Percentiles rank a stretch among this genome's conserved stretches.
Evolutionary conservation across 768 basidiomycete genomes (phyloP).

Genomic region (Suillus bovinus): DNA sequence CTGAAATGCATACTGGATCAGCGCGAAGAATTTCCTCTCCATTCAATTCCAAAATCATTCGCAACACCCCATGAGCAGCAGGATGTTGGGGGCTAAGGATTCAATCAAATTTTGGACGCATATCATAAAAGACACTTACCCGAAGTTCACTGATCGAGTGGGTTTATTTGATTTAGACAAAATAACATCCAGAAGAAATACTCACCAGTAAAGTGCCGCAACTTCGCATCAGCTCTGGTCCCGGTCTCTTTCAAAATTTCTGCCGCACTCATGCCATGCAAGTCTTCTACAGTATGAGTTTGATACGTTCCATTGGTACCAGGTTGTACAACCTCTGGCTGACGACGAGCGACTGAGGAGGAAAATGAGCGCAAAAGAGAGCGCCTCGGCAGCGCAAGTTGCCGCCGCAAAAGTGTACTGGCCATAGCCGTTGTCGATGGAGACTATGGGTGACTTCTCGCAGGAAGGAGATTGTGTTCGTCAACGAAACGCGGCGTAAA

Average conservation of each 20-base stretch:
- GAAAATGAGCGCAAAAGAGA: slow-evolving; percentile 27
- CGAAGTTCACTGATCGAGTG: slow-evolving; percentile 79
- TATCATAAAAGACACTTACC: slow-evolving; percentile 41
- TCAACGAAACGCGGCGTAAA: slow-evolving; percentile 21
- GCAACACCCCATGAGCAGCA: slow-evolving; percentile 96
- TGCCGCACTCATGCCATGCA: slow-evolving; percentile 75
- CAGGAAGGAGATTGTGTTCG: slow-evolving; percentile 6
- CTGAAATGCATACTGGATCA: slow-evolving; percentile 61
- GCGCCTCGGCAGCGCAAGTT: slow-evolving; percentile 41
- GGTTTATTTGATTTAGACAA: slow-evolving; percentile 13
- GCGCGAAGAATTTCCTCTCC: slow-evolving; percentile 92
- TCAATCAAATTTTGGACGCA: not conserved
- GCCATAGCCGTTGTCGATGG: slow-evolving; percentile 52
- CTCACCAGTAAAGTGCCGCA: slow-evolving; percentile 93
- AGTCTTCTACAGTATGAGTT: slow-evolving; percentile 79
- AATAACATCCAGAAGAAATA: slow-evolving; percentile 13
- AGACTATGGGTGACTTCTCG: slow-evolving; percentile 10
- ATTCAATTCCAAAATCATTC: slow-evolving; percentile 96
- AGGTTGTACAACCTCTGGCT: slow-evolving; percentile 26
- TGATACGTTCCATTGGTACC: slow-evolving; percentile 45
- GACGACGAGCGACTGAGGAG: slow-evolving; percentile 24
- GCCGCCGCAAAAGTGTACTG: slow-evolving; percentile 63
- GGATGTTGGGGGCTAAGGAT: slow-evolving; percentile 80
- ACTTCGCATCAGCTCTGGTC: slow-evolving; percentile 68
- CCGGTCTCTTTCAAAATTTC: slow-evolving; percentile 81